Percentiles rank a stretch among this genome's conserved stretches.
phyloP scores from a whole-genome alignment of 805 yeast species.

The Wickerhamomyces tratensis region DNA sequence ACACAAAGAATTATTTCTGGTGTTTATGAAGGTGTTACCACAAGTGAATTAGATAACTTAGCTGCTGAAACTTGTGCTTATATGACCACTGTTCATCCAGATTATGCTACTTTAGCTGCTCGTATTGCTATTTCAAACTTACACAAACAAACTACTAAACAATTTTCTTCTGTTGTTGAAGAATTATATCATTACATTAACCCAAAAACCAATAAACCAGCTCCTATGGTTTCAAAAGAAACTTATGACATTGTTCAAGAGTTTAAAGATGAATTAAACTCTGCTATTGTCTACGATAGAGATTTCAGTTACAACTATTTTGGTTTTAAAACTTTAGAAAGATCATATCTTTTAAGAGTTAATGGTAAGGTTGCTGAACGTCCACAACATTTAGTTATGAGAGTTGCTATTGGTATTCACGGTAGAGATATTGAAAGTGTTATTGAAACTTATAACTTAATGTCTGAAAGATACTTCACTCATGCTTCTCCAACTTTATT shows the following conservation, averaged over 20 bases:
- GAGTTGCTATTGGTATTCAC: slow-evolving; percentile 91
- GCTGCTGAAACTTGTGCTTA: slow-evolving; percentile 98
- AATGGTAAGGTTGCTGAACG: slow-evolving; percentile 72
- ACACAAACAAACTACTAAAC: slow-evolving; percentile 89
- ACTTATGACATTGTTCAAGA: slow-evolving; percentile 52
- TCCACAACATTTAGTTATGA: slow-evolving; percentile 83
- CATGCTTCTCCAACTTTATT: slow-evolving; percentile 95
- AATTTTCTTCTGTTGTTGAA: slow-evolving; percentile 67
- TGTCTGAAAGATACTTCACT: slow-evolving; percentile 81
- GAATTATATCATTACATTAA: slow-evolving; percentile 71
- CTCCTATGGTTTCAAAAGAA: slow-evolving; percentile 53
- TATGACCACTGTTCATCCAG: slow-evolving; percentile 98
- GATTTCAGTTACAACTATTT: slow-evolving; percentile 73
- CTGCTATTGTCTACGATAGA: slow-evolving; percentile 63
- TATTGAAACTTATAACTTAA: slow-evolving; percentile 74
- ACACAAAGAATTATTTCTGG: slow-evolving; percentile 95
- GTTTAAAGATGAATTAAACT: slow-evolving; percentile 60
- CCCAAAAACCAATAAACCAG: slow-evolving; percentile 63
- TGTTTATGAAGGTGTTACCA: slow-evolving; percentile 95
- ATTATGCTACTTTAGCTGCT: slow-evolving; percentile 90
- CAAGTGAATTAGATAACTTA: slow-evolving; percentile 71
- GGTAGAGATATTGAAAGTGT: slow-evolving; percentile 55
- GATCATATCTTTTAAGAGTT: slow-evolving; percentile 68
- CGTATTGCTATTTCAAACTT: slow-evolving; percentile 90
- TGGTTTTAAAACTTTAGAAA: slow-evolving; percentile 87